Evolutionary conservation across 352 stramenopile species (phyloP).

Genomic region (Pythium rhizo-oryzae): DNA sequence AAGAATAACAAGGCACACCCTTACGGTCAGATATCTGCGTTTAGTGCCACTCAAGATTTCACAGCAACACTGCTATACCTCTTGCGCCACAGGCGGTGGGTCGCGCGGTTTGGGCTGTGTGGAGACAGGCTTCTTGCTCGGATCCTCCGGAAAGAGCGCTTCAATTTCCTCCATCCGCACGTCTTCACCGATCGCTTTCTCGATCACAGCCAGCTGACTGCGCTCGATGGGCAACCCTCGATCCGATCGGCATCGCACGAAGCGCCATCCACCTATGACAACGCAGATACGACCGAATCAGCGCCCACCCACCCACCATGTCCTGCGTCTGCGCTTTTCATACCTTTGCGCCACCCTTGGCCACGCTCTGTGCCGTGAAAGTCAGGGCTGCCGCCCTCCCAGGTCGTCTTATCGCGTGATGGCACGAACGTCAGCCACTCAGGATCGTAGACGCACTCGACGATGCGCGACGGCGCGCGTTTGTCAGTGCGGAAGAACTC

Average conservation of each 20-base stretch:
- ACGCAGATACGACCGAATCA: neutral
- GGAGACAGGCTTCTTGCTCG: constrained; percentile 51
- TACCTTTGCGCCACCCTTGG: constrained; percentile 82
- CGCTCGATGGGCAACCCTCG: constrained; percentile 69
- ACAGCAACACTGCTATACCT: constrained; percentile 18
- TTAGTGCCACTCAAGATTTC: too few relatives aligned
- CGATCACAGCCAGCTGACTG: constrained; percentile 53
- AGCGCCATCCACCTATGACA: constrained; percentile 68
- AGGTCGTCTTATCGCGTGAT: constrained; percentile 82
- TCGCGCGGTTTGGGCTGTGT: constrained; percentile 25
- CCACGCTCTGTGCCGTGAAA: constrained; percentile 69
- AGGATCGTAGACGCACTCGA: constrained; percentile 82
- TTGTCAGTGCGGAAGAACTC: constrained; percentile 84
- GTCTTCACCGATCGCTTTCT: constrained; percentile 76
- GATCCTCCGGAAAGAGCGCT: constrained; percentile 73
- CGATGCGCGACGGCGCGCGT: constrained; percentile 78
- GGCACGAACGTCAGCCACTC: constrained; percentile 86
- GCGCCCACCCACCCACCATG: neutral
- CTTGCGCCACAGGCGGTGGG: constrained; percentile 29
- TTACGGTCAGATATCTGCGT: neutral
- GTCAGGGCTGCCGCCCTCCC: constrained; percentile 64
- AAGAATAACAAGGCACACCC: neutral
- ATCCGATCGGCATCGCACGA: constrained; percentile 67
- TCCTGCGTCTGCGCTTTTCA: neutral
- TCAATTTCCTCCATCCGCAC: constrained; percentile 86